phyloP scores from a whole-genome alignment of 192 early-diverging fungal species.

The Thamnidium elegans region DNA sequence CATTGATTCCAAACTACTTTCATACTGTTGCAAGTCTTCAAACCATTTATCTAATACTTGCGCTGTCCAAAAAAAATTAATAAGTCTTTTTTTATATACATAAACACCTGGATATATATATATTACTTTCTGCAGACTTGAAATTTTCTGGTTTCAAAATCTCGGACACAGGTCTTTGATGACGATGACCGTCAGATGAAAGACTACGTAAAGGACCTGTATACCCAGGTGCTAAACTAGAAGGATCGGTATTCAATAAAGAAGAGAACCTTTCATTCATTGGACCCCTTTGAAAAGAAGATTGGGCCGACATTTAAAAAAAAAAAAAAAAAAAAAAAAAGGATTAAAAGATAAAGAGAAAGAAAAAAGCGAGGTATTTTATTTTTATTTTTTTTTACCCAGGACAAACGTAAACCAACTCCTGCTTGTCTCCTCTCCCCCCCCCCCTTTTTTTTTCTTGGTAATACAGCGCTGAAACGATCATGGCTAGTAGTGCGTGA shows the following conservation, averaged over 20 bases:
- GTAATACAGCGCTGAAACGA: no score
- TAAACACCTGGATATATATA: background rate
- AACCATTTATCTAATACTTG: constrained; percentile 86
- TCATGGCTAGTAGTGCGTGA: no score
- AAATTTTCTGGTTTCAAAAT: constrained; percentile 30
- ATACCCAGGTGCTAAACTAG: background rate
- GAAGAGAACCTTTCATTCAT: constrained; percentile 8
- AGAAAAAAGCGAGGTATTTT: no score
- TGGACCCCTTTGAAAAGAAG: constrained; percentile 1
- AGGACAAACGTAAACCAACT: no score
- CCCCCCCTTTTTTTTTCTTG: no score
- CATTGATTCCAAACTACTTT: constrained; percentile 91
- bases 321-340: no score
- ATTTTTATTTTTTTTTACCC: no score
- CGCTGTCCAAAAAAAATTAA: constrained; percentile 24
- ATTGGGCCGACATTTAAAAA: constrained; percentile 13
- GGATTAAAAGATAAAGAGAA: no score
- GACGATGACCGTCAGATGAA: background rate
- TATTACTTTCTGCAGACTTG: constrained; percentile 29
- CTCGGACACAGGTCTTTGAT: constrained; percentile 34
- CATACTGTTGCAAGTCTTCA: constrained; percentile 87
- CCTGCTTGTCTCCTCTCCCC: no score
- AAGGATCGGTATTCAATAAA: constrained; percentile 2
- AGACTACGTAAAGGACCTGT: background rate
- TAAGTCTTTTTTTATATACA: background rate